phyloP scores from a whole-genome alignment of 2,329 filamentous ascomycete genomes.

The Epichloe amarillans region DNA sequence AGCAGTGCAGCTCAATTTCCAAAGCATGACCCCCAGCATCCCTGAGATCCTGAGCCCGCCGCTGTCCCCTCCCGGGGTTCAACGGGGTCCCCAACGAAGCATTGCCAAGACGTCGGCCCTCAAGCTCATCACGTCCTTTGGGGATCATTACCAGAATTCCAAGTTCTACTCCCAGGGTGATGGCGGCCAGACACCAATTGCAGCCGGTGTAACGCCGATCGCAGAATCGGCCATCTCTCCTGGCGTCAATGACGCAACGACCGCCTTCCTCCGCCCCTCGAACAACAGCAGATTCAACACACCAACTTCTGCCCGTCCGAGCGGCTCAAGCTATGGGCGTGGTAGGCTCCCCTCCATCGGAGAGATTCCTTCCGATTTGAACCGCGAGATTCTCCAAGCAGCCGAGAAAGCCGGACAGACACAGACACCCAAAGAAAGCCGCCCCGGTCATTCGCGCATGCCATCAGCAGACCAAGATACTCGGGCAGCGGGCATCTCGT shows the following conservation, averaged over 20 bases:
- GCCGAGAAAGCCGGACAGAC: constrained; percentile 13
- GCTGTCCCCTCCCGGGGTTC: constrained; percentile 57
- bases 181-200: constrained; percentile 59
- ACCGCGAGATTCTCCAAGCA: constrained; percentile 16
- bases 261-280: constrained; percentile 53
- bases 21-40: constrained; percentile 39
- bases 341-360: constrained; percentile 67
- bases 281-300: constrained; percentile 57
- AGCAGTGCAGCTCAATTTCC: constrained; percentile 47
- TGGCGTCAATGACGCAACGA: constrained; percentile 49
- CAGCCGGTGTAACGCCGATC: constrained; percentile 77
- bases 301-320: constrained; percentile 48
- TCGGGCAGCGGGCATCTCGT: constrained; percentile 29
- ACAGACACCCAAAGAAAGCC: constrained; percentile 15
- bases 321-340: constrained; percentile 45
- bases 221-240: constrained; percentile 58
- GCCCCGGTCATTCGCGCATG: constrained; percentile 22
- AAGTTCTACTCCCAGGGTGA: constrained; percentile 48
- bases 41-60: constrained; percentile 55
- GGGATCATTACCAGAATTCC: constrained; percentile 45
- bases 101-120: constrained; percentile 71
- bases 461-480: constrained; percentile 29
- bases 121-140: constrained; percentile 86
- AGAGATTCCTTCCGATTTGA: constrained; percentile 32
- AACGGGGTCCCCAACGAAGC: constrained; percentile 44